Evolutionary conservation across 2,329 filamentous ascomycete species (phyloP), one percentile per base, ranked within the genome.

Genomic region (Aphanoascus verrucosus): DNA sequence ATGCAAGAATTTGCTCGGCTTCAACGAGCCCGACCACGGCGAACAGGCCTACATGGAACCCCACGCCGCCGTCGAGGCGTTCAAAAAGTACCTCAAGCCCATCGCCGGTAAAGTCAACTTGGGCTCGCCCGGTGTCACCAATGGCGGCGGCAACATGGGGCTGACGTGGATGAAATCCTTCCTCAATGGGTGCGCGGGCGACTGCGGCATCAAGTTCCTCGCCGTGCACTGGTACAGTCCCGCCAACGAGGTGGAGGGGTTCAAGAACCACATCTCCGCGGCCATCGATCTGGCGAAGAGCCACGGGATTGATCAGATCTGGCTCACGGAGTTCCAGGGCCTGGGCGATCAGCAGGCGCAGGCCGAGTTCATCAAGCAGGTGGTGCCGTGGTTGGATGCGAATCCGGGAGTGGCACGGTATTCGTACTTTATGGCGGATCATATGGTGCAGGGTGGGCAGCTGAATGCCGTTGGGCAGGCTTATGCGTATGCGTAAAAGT

Each of bases 11-110:
- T 63, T 73, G 34, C 59, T 75, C 44, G 68, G 66, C 35, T 74
- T 75, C 66, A 75, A 75, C 62, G 73, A 75, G 59, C 73, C 73
- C 23, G 73, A 75, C 58, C 62, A 64, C 8, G 8, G 56, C 51
- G 57, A 57, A 1, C 72, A 74, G 60, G 62, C 72, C 45, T 61
- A 63, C 58, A 69, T 74, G 61, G 58, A 62, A 38, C 64, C 69
- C 15, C 34, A 58, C 7, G 64, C 67, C 5, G 72, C 72, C 31
- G 71, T 66, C 31, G 41, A 53, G 14, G 59, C 61, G 55, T 72
- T 72, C 62, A 58, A 61, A 55, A 53, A 64, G 28, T 67, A 70
- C 61, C 69, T 74, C 61, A 67, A 65, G 31, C 67, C 67, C 1
- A 67, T 64, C 42, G 56, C 62, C 12, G 66, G 62, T 46, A 55